Conservation (phyloP, 1,284 basidiomycete genomes). For the Cryptococcus deneoformans region DNA sequence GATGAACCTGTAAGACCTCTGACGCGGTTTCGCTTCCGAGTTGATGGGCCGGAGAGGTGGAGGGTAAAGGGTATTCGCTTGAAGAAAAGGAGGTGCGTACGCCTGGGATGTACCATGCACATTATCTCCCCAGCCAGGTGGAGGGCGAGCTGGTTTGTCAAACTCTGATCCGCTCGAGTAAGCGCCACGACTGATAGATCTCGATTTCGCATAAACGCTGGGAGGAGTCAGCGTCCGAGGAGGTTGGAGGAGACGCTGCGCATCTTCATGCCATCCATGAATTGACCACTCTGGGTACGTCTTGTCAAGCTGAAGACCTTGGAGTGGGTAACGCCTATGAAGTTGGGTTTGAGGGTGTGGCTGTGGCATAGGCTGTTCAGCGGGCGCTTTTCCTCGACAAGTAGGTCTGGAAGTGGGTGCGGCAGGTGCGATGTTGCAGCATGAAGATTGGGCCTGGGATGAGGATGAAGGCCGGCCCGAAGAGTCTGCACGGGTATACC, state of each 20-base stretch:
- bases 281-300: constrained; percentile 9
- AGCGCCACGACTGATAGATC: too few relatives aligned
- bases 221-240: background rate
- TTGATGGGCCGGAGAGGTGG: background rate
- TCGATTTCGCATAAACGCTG: background rate
- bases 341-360: background rate
- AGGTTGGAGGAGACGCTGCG: constrained; percentile 12
- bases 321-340: constrained; percentile 6
- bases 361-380: background rate
- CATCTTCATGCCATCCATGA: constrained; percentile 14
- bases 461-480: too few relatives aligned
- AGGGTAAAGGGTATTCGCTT: background rate
- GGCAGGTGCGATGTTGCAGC: background rate
- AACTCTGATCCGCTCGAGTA: too few relatives aligned
- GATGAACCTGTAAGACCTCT: constrained; percentile 1
- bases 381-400: background rate
- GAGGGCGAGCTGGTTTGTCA: too few relatives aligned
- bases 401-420: background rate
- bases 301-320: constrained; percentile 10
- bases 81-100: too few relatives aligned
- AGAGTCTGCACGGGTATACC: constrained; percentile 1
- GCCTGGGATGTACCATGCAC: too few relatives aligned
- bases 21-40: background rate
- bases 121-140: too few relatives aligned
- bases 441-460: too few relatives aligned